phyloP scores from a whole-genome alignment of 805 yeast species.

The Zygosaccharomyces siamensis region DNA sequence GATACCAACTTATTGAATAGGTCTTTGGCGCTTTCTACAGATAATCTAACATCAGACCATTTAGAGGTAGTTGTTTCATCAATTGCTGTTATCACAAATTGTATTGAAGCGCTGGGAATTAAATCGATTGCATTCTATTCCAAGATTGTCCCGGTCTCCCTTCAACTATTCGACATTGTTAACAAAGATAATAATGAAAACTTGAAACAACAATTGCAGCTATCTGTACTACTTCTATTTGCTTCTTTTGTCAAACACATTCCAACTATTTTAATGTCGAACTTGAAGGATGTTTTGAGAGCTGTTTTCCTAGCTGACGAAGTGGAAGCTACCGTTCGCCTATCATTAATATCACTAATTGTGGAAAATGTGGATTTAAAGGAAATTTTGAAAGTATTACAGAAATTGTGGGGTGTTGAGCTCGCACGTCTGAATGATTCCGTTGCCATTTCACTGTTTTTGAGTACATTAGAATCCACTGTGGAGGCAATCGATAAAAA shows the following conservation, averaged over 20 bases:
- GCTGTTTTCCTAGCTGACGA: constrained; percentile 52
- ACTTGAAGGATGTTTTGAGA: constrained; percentile 55
- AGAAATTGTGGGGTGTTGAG: constrained; percentile 54
- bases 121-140: constrained; percentile 82
- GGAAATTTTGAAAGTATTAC: constrained; percentile 55
- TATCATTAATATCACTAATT: constrained; percentile 55
- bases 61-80: constrained; percentile 71
- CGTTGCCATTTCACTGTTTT: constrained; percentile 59
- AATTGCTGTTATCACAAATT: constrained; percentile 61
- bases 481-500: constrained; percentile 69
- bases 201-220: constrained; percentile 46
- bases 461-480: constrained; percentile 60
- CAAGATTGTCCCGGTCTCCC: constrained; percentile 70
- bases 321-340: constrained; percentile 57
- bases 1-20: constrained; percentile 45
- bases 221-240: constrained; percentile 64
- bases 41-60: constrained; percentile 44
- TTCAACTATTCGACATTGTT: constrained; percentile 49
- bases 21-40: constrained; percentile 47
- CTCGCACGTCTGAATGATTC: constrained; percentile 37
- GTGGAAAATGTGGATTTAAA: constrained; percentile 65
- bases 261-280: constrained; percentile 77
- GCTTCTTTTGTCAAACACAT: constrained; percentile 74
- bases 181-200: constrained; percentile 19
- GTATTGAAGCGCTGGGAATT: constrained; percentile 75